phyloP scores from a whole-genome alignment of 2,329 filamentous ascomycete species.

The Ophiocordyceps australis region DNA sequence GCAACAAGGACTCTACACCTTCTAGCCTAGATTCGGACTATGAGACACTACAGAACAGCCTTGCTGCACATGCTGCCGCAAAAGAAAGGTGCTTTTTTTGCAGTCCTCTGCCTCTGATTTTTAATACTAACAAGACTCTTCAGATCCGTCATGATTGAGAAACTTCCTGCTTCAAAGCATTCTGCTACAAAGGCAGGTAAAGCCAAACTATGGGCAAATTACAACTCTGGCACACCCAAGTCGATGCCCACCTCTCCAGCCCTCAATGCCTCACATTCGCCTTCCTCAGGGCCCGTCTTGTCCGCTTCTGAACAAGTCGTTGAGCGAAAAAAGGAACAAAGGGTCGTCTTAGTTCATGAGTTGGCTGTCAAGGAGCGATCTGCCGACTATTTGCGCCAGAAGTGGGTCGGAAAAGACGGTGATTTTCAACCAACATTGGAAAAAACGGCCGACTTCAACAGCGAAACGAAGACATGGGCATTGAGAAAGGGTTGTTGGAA shows the following conservation, averaged over 20 bases:
- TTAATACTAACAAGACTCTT: slow-evolving; percentile 9
- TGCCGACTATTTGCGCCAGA: slow-evolving; percentile 27
- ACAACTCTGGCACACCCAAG: slow-evolving; percentile 16
- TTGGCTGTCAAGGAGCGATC: slow-evolving; percentile 34
- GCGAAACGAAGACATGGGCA: slow-evolving; percentile 29
- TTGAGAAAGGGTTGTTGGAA: slow-evolving; percentile 41
- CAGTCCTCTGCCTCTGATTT: slow-evolving; percentile 2
- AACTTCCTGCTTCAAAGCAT: slow-evolving; percentile 14
- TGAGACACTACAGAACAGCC: slow-evolving; percentile 25
- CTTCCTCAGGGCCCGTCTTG: slow-evolving; percentile 27
- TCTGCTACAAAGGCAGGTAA: slow-evolving; percentile 18
- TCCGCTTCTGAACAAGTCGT: slow-evolving; percentile 31
- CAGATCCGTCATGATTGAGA: slow-evolving; percentile 17
- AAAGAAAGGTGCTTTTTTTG: slow-evolving; percentile 15
- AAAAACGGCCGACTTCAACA: slow-evolving; percentile 37
- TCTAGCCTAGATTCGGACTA: slow-evolving; percentile 29
- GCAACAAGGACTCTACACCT: slow-evolving; percentile 14
- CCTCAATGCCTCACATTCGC: slow-evolving; percentile 34
- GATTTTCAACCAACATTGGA: slow-evolving; percentile 35
- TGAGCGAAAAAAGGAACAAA: slow-evolving; percentile 34
- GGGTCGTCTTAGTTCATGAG: slow-evolving; percentile 38
- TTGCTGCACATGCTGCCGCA: slow-evolving; percentile 16
- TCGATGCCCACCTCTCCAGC: slow-evolving; percentile 35
- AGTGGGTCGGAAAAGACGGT: slow-evolving; percentile 30
- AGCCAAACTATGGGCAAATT: slow-evolving; percentile 21